Percentiles rank a stretch among this genome's conserved stretches.
Evolutionary conservation across 2,329 filamentous ascomycete genomes (phyloP).

Genomic region (Remersonia thermophila): DNA sequence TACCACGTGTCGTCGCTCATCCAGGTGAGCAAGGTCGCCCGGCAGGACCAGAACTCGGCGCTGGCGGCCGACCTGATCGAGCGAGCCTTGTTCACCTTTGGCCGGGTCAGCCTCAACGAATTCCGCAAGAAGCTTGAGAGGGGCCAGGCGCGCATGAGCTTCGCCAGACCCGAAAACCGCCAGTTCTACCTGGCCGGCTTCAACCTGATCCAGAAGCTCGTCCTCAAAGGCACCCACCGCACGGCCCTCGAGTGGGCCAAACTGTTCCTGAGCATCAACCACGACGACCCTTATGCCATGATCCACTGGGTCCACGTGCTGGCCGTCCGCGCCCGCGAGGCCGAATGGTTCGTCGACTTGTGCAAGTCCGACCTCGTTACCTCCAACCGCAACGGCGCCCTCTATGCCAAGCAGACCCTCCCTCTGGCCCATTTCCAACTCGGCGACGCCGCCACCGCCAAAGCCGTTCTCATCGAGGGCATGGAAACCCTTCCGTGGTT

Average conservation of each 20-base stretch:
- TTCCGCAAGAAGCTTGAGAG: conserved; percentile 65
- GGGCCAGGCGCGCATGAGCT: conserved; percentile 72
- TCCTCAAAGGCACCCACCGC: conserved; percentile 84
- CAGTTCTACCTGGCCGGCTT: conserved; percentile 87
- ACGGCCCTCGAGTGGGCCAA: conserved; percentile 93
- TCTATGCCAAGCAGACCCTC: conserved; percentile 63
- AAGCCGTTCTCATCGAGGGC: conserved; percentile 50
- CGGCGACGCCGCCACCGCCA: conserved; percentile 52
- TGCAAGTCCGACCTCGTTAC: conserved; percentile 36
- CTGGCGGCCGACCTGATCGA: conserved; percentile 80
- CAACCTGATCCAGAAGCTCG: conserved; percentile 74
- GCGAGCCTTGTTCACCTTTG: conserved; percentile 83
- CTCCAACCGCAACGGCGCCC: conserved; percentile 9
- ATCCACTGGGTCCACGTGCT: conserved; percentile 71
- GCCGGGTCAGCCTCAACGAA: conserved; percentile 71
- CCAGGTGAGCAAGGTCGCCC: conserved; percentile 83
- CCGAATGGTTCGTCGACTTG: conserved; percentile 63
- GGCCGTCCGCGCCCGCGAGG: conserved; percentile 68
- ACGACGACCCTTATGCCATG: conserved; percentile 71
- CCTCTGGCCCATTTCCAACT: conserved; percentile 65
- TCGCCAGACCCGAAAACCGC: conserved; percentile 71
- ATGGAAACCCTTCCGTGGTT: conserved; percentile 75
- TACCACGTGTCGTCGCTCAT: conserved; percentile 93
- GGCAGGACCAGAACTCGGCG: conserved; percentile 79
- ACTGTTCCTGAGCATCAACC: conserved; percentile 63